Evolutionary conservation across 139 green algal species (phyloP).

Genomic region (Mesostigma viride): DNA sequence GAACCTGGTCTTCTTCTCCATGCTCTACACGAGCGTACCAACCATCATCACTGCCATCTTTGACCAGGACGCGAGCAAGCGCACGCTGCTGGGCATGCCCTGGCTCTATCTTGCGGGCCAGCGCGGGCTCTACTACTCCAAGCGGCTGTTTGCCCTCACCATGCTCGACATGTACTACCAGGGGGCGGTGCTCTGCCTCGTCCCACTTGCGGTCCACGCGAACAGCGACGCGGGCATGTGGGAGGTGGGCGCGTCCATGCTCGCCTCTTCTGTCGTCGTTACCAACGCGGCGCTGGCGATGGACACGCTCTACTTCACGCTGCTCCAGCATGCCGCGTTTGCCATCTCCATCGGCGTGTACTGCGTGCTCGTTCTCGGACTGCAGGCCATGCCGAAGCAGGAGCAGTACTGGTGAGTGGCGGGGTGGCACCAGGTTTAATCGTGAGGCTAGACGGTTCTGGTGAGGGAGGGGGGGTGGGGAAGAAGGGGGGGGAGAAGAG

Average conservation of each 20-base stretch:
- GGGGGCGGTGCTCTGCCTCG: conserved; percentile 27
- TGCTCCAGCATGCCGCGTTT: conserved; percentile 25
- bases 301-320: conserved; percentile 33
- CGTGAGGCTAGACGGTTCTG: background rate
- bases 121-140: conserved; percentile 24
- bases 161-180: conserved; percentile 34
- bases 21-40: conserved; percentile 46
- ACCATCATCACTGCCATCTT: conserved; percentile 42
- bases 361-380: conserved; percentile 26
- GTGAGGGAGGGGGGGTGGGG: too few relatives aligned
- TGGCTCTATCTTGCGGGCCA: conserved; percentile 37
- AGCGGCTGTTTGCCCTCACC: conserved; percentile 17
- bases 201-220: conserved; percentile 2
- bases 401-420: conserved; percentile 23
- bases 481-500: too few relatives aligned
- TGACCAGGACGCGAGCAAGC: conserved; percentile 41
- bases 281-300: conserved; percentile 41
- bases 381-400: conserved; percentile 16
- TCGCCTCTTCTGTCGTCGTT: conserved; percentile 29
- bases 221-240: conserved; percentile 19
- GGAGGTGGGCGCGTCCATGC: conserved; percentile 34
- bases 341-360: conserved; percentile 31
- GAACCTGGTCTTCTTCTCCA: conserved; percentile 40
- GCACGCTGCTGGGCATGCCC: conserved; percentile 28
- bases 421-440: background rate